phyloP scores from a whole-genome alignment of 1,284 basidiomycete species.

The Trichosporon sp. region DNA sequence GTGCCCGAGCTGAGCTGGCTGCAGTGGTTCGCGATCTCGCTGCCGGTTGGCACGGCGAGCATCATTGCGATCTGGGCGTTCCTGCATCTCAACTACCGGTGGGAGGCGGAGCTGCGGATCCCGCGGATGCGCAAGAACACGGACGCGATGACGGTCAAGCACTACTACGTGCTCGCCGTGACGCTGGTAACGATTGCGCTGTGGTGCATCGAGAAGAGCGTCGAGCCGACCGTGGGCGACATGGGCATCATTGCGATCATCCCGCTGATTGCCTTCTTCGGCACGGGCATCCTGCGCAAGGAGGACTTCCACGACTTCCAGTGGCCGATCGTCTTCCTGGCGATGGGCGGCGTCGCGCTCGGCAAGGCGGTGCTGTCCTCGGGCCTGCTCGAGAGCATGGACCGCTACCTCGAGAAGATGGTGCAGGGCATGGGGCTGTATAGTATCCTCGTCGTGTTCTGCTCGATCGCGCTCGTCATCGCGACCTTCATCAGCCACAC shows the following conservation, averaged over 20 bases:
- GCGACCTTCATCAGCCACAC: slow-evolving; percentile 77
- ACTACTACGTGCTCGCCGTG: slow-evolving; percentile 85
- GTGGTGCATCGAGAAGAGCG: slow-evolving; percentile 84
- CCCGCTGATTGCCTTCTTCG: slow-evolving; percentile 91
- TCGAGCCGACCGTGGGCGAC: slow-evolving; percentile 79
- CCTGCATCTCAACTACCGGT: slow-evolving; percentile 77
- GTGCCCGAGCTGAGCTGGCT: slow-evolving; percentile 81
- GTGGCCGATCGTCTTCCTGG: slow-evolving; percentile 87
- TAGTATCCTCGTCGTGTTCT: slow-evolving; percentile 77
- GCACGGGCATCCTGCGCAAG: slow-evolving; percentile 89
- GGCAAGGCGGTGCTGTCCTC: slow-evolving; percentile 91
- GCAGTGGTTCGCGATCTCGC: slow-evolving; percentile 88
- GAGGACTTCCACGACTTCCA: slow-evolving; percentile 92
- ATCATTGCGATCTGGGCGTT: slow-evolving; percentile 88
- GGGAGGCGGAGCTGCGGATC: slow-evolving; percentile 78
- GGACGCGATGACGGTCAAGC: slow-evolving; percentile 74
- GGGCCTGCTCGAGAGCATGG: slow-evolving; percentile 76
- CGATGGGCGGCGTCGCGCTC: slow-evolving; percentile 98
- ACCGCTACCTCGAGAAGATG: slow-evolving; percentile 62
- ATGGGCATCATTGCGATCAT: slow-evolving; percentile 97
- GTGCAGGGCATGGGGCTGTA: slow-evolving; percentile 72
- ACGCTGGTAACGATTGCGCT: slow-evolving; percentile 81
- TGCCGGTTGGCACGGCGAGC: slow-evolving; percentile 82
- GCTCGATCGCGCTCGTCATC: slow-evolving; percentile 77
- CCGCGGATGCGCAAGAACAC: slow-evolving; percentile 72